A percentile compares a stretch with the other conserved stretches of the same genome.
phyloP scores from a whole-genome alignment of 1,139 yeast genomes.

The Scheffersomyces stambukii region DNA sequence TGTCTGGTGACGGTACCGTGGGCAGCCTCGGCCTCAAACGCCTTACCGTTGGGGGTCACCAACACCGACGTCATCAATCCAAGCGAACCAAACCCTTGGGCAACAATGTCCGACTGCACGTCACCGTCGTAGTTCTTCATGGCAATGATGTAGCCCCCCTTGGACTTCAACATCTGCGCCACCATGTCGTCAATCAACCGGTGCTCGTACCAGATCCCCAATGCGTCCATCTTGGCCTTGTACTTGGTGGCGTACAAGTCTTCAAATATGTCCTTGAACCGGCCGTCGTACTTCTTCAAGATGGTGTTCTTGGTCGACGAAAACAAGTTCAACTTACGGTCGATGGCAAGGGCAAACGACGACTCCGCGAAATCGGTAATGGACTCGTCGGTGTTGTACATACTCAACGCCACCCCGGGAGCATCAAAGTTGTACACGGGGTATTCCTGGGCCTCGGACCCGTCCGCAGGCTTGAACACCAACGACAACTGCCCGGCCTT shows the following conservation, averaged over 20 bases:
- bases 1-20: conserved; percentile 98
- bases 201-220: conserved; percentile 92
- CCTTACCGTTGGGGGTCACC: conserved; percentile 91
- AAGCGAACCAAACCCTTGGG: conserved; percentile 95
- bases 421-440: conserved; percentile 71
- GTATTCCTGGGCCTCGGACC: conserved; percentile 48
- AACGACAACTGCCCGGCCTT: conserved; percentile 76
- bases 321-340: conserved; percentile 73
- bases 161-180: conserved; percentile 94
- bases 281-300: conserved; percentile 88
- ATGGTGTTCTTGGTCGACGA: conserved; percentile 92
- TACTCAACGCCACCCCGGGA: conserved; percentile 84
- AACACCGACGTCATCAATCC: conserved; percentile 96
- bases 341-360: conserved; percentile 83
- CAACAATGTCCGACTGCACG: conserved; percentile 94
- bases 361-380: conserved; percentile 88
- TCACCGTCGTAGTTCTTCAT: conserved; percentile 98
- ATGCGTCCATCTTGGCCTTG: conserved; percentile 64
- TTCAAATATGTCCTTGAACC: conserved; percentile 91
- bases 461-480: conserved; percentile 74
- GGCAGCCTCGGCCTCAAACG: conserved; percentile 95
- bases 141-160: conserved; percentile 92
- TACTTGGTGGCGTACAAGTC: conserved; percentile 69
- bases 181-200: conserved; percentile 97
- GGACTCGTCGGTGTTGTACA: conserved; percentile 94